Conservation (phyloP, 768 basidiomycete genomes). For the Russula compacta region DNA sequence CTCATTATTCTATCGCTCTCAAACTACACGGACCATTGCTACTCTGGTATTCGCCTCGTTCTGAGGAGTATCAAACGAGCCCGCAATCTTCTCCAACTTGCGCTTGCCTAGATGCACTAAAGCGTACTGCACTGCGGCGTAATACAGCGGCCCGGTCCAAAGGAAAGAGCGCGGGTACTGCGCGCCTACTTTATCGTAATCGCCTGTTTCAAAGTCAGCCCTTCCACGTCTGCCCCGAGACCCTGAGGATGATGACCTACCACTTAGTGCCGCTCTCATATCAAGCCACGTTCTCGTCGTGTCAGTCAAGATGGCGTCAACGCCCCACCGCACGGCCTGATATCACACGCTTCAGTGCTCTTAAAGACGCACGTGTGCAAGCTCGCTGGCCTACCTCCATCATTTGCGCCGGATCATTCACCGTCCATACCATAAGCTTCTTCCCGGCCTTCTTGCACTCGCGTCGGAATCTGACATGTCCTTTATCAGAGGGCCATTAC, state of each 20-base stretch:
- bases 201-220: slow-evolving; percentile 6
- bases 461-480: slow-evolving; percentile 51
- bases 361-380: neutral
- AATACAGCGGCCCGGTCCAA: slow-evolving; percentile 18
- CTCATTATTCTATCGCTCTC: neutral
- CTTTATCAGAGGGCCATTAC: neutral
- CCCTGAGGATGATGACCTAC: slow-evolving; percentile 7
- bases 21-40: slow-evolving; percentile 7
- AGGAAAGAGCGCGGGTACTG: slow-evolving; percentile 20
- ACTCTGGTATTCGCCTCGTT: neutral
- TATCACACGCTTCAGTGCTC: slow-evolving; percentile 24
- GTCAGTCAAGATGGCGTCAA: slow-evolving; percentile 40
- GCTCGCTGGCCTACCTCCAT: slow-evolving; percentile 54
- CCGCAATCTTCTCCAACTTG: slow-evolving; percentile 16
- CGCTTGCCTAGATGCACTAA: neutral
- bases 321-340: slow-evolving; percentile 53
- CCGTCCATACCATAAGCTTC: slow-evolving; percentile 91
- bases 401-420: slow-evolving; percentile 83
- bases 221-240: neutral
- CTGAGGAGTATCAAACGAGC: slow-evolving; percentile 16
- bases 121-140: slow-evolving; percentile 13
- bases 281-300: slow-evolving; percentile 33
- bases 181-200: slow-evolving; percentile 19
- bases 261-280: slow-evolving; percentile 27
- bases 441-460: slow-evolving; percentile 78